Evolutionary conservation across 768 basidiomycete species (phyloP).

Genomic region (Saitozyma sp.): DNA sequence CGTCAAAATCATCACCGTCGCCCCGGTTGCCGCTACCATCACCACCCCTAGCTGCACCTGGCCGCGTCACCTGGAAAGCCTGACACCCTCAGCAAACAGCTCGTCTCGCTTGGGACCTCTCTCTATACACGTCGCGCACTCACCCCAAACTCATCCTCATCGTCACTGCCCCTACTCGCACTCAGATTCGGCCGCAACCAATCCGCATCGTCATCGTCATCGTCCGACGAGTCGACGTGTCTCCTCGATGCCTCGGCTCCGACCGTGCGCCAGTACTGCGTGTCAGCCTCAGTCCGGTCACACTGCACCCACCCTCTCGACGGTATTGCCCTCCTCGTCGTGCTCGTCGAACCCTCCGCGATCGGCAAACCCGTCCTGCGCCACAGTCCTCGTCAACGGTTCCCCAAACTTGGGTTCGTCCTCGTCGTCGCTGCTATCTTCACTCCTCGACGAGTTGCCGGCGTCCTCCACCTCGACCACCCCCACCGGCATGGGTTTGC

Average conservation of each 20-base stretch:
- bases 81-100: no score
- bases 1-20: slow-evolving; percentile 29
- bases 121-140: slow-evolving; percentile 6
- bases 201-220: slow-evolving; percentile 47
- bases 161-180: slow-evolving; percentile 5
- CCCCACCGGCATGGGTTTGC: slow-evolving; percentile 25
- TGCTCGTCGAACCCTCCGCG: slow-evolving; percentile 17
- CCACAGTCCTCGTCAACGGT: slow-evolving; percentile 34
- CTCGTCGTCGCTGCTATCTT: slow-evolving; percentile 24
- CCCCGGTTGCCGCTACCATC: slow-evolving; percentile 13
- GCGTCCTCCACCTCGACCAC: slow-evolving; percentile 21
- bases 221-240: slow-evolving; percentile 37
- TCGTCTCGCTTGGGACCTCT: background rate
- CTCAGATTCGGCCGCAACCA: slow-evolving; percentile 32
- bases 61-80: slow-evolving; percentile 8
- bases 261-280: slow-evolving; percentile 34
- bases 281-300: background rate
- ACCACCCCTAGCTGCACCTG: slow-evolving; percentile 9
- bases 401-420: slow-evolving; percentile 37
- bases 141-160: slow-evolving; percentile 42
- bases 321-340: slow-evolving; percentile 26
- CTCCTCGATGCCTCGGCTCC: slow-evolving; percentile 25
- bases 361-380: slow-evolving; percentile 31
- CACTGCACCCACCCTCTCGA: slow-evolving; percentile 17
- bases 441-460: slow-evolving; percentile 30